Conservation (phyloP, 495 filamentous ascomycete species). For the Tirmania nivea region DNA sequence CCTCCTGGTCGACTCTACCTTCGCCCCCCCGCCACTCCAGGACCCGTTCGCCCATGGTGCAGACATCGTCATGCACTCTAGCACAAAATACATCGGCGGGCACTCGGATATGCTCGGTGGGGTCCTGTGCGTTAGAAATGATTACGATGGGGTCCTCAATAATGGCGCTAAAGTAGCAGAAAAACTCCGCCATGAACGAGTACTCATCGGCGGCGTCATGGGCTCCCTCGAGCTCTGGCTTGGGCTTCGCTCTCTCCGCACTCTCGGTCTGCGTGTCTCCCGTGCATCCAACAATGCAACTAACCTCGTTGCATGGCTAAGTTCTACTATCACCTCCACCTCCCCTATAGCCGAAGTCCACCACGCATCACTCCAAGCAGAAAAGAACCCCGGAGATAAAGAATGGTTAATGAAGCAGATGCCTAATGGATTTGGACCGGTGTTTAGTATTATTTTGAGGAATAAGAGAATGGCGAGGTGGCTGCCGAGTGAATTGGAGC, state of each 20-base stretch:
- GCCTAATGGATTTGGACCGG: conserved; percentile 75
- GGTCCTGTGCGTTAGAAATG: conserved; percentile 40
- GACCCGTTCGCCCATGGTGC: conserved; percentile 65
- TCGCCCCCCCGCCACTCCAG: conserved; percentile 74
- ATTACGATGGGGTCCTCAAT: not conserved
- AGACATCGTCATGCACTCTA: conserved; percentile 73
- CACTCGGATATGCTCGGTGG: conserved; percentile 83
- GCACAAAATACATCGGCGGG: conserved; percentile 88
- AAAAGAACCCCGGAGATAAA: conserved; percentile 51
- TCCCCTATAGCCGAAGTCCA: not conserved
- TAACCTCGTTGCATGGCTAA: conserved; percentile 42
- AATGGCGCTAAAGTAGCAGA: conserved; percentile 2
- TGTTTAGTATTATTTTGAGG: conserved; percentile 55
- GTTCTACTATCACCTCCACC: not conserved
- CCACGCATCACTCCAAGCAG: conserved; percentile 26
- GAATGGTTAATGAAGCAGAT: conserved; percentile 71
- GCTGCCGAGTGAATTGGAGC: conserved; percentile 51
- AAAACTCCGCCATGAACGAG: conserved; percentile 38
- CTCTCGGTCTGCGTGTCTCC: conserved; percentile 59
- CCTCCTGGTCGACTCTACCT: conserved; percentile 76
- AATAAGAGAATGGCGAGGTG: conserved; percentile 35
- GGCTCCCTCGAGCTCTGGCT: conserved; percentile 85
- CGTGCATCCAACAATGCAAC: conserved; percentile 48
- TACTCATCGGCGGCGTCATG: conserved; percentile 66
- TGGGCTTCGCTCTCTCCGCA: conserved; percentile 63